These are phyloP conservation scores for Yamadazyma spencermartinsiae DNA, from an alignment of 1,139 yeast species.

Conservation along the genomic window DNA sequence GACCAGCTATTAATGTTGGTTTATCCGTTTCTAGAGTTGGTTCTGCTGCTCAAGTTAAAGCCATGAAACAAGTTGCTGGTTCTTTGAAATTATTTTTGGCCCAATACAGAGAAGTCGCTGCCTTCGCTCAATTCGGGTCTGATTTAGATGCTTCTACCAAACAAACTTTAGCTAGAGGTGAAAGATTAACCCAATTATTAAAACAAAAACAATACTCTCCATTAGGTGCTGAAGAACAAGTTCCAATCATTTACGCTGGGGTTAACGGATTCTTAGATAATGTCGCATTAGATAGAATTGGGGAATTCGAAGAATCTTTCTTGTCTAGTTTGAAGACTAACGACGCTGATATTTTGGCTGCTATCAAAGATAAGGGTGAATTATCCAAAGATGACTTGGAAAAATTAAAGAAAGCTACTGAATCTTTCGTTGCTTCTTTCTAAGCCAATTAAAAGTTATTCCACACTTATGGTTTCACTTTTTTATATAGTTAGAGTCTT, in stretches of 20 bases:
- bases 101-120: conserved; percentile 99
- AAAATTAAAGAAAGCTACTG: conserved; percentile 86
- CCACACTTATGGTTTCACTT: background rate
- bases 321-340: conserved; percentile 87
- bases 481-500: conserved; percentile 12
- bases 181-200: conserved; percentile 98
- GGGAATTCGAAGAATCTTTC: conserved; percentile 92
- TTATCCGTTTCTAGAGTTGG: conserved; percentile 99
- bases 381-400: conserved; percentile 85
- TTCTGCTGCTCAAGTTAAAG: conserved; percentile 99
- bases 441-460: conserved; percentile 22
- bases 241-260: conserved; percentile 98
- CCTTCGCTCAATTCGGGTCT: conserved; percentile 99
- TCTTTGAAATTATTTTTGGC: conserved; percentile 99
- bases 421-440: conserved; percentile 89
- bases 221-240: conserved; percentile 98
- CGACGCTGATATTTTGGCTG: conserved; percentile 78
- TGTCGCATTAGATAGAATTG: conserved; percentile 82
- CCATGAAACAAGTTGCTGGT: conserved; percentile 99
- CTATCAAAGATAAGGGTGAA: conserved; percentile 89
- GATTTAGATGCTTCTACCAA: conserved; percentile 99
- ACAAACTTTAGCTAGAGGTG: conserved; percentile 99
- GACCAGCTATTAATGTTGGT: conserved; percentile 99
- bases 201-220: conserved; percentile 98
- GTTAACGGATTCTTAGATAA: conserved; percentile 98